phyloP scores from a whole-genome alignment of 805 yeast genomes.

The Myxozyma melibiosi region DNA sequence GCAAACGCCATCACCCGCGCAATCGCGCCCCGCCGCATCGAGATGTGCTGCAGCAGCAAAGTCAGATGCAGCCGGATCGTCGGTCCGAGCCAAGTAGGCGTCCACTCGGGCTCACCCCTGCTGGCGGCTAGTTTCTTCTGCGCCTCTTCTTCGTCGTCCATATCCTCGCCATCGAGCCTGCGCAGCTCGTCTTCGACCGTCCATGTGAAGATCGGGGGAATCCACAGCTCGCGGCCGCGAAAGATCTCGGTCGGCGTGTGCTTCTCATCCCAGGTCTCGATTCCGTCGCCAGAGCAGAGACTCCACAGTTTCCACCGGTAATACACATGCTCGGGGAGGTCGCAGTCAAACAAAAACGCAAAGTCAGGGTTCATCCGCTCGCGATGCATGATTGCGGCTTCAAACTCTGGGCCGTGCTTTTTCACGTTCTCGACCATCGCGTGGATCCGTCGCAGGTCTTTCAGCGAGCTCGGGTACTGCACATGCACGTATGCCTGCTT shows the following conservation, averaged over 20 bases:
- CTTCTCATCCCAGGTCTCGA: slow-evolving; percentile 19
- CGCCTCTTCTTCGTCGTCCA: slow-evolving; percentile 16
- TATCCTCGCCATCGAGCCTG: slow-evolving; percentile 26
- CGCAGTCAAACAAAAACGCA: slow-evolving; percentile 37
- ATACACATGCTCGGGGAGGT: slow-evolving; percentile 32
- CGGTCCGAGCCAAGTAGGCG: slow-evolving; percentile 32
- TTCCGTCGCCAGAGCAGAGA: slow-evolving; percentile 22
- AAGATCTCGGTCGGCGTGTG: slow-evolving; percentile 1
- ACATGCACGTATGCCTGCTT: slow-evolving; percentile 13
- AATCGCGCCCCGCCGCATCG: slow-evolving; percentile 37
- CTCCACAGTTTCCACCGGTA: slow-evolving; percentile 37
- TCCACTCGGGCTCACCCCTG: slow-evolving; percentile 1
- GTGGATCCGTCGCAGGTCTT: slow-evolving; percentile 31
- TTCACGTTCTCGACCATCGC: slow-evolving; percentile 36
- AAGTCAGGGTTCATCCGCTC: slow-evolving; percentile 34
- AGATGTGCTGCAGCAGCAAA: slow-evolving; percentile 35
- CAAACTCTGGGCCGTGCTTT: slow-evolving; percentile 37
- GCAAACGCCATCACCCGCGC: slow-evolving; percentile 41
- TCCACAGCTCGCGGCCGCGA: slow-evolving; percentile 9
- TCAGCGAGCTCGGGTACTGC: slow-evolving; percentile 23
- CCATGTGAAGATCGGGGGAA: slow-evolving; percentile 19
- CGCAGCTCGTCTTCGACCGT: slow-evolving; percentile 33
- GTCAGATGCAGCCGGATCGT: slow-evolving; percentile 30
- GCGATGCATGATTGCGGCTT: slow-evolving; percentile 34
- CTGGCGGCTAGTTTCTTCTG: slow-evolving; percentile 1